phyloP scores from a whole-genome alignment of 192 early-diverging fungal genomes.

The Entomortierella parvispora region DNA sequence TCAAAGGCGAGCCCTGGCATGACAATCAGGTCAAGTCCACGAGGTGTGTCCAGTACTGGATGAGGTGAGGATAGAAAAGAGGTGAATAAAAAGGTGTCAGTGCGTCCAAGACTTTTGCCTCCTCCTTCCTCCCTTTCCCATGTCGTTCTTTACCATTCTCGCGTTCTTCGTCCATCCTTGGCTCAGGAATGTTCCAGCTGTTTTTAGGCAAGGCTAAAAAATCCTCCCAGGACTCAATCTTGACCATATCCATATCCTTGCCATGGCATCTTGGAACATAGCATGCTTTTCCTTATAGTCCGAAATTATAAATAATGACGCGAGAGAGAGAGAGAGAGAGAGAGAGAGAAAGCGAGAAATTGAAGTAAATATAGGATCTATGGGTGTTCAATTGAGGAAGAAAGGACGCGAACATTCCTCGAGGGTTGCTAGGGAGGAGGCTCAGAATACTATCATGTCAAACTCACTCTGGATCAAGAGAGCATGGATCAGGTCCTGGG shows the following conservation, averaged over 20 bases:
- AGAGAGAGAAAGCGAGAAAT: background rate
- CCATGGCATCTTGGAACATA: slow-evolving; percentile 65
- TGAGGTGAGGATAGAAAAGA: background rate
- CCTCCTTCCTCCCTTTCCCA: too few relatives aligned
- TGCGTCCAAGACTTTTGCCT: too few relatives aligned
- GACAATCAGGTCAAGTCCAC: slow-evolving; percentile 68
- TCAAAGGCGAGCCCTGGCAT: slow-evolving; percentile 75
- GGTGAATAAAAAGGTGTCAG: background rate
- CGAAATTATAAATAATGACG: background rate
- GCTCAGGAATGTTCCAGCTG: slow-evolving; percentile 77
- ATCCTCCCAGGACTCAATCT: slow-evolving; percentile 66
- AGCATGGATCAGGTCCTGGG: slow-evolving; percentile 55
- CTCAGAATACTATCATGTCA: too few relatives aligned
- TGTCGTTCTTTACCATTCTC: slow-evolving; percentile 60
- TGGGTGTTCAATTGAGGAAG: too few relatives aligned
- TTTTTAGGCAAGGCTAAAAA: slow-evolving; percentile 68
- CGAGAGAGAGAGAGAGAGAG: background rate
- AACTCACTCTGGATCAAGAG: slow-evolving; percentile 56
- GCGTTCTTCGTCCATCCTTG: slow-evolving; percentile 54
- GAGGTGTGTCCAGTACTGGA: slow-evolving; percentile 57
- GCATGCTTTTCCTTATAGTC: slow-evolving; percentile 57
- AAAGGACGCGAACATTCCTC: too few relatives aligned
- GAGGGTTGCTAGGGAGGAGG: too few relatives aligned
- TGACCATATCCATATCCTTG: slow-evolving; percentile 75
- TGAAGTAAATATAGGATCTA: background rate